Percentiles rank a stretch among this genome's conserved stretches.
Conservation (phyloP, 257 asterid species). For the Jacaranda copaia region DNA sequence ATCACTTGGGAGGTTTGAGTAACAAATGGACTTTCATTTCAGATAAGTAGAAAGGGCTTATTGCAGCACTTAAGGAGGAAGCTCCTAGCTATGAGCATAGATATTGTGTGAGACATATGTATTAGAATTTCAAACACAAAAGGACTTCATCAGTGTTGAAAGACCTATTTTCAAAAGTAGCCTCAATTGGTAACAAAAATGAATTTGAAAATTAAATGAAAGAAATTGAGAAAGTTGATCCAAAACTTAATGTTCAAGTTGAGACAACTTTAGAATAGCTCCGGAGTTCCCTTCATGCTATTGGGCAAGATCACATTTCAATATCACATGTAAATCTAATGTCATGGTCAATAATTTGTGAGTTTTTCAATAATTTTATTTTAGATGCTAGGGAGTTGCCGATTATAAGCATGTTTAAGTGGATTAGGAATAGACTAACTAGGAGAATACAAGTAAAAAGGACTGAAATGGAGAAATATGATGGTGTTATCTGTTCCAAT, state of each 20-base stretch:
- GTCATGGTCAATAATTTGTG: slow-evolving; percentile 5
- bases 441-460: no score
- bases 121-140: background rate
- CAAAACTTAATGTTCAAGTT: background rate
- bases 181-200: background rate
- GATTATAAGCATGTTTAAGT: no score
- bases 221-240: background rate
- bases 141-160: no score
- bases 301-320: slow-evolving; percentile 4
- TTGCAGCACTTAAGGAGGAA: background rate
- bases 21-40: slow-evolving; percentile 2
- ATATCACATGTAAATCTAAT: slow-evolving; percentile 2
- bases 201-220: no score
- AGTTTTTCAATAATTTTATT: background rate
- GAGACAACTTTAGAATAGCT: background rate
- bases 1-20: background rate
- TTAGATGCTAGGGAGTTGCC: background rate
- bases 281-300: background rate
- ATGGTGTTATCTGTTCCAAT: no score
- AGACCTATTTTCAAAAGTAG: no score
- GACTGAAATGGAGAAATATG: no score
- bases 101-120: background rate
- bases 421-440: no score
- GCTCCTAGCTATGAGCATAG: background rate
- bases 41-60: background rate